phyloP scores from a whole-genome alignment of 257 asterid genomes.

The Scutellaria minor region DNA sequence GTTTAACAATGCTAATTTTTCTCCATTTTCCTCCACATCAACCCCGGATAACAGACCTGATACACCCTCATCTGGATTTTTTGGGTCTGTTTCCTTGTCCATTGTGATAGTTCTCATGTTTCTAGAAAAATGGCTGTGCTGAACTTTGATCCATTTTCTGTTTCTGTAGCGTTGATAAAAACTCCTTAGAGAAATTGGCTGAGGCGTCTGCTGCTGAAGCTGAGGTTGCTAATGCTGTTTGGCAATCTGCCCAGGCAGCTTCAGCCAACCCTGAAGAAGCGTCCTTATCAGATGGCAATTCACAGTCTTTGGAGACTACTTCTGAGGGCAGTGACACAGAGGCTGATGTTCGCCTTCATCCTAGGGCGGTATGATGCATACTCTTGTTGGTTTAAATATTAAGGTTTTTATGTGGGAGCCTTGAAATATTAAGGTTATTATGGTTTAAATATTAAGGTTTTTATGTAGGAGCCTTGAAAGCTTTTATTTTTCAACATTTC shows the following conservation, averaged over 20 bases:
- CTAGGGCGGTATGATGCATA: constrained; percentile 81
- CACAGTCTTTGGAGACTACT: constrained; percentile 70
- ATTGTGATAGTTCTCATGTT: constrained; percentile 25
- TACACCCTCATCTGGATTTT: constrained; percentile 54
- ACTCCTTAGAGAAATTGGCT: constrained; percentile 85
- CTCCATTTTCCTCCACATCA: constrained; percentile 47
- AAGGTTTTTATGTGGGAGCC: constrained; percentile 15
- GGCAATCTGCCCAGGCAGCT: constrained; percentile 90
- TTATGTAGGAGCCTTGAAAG: constrained; percentile 22
- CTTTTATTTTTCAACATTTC: constrained; percentile 40
- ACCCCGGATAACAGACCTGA: constrained; percentile 64
- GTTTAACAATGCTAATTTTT: constrained; percentile 42
- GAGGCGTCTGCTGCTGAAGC: constrained; percentile 99
- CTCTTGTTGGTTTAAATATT: constrained; percentile 11
- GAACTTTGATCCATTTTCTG: constrained; percentile 26
- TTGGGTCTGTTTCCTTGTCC: constrained; percentile 57
- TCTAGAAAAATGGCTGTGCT: constrained; percentile 15
- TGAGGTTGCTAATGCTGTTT: constrained; percentile 90
- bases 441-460: constrained; percentile 10
- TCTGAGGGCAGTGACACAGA: constrained; percentile 85
- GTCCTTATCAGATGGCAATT: constrained; percentile 69
- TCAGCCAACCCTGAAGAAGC: constrained; percentile 75
- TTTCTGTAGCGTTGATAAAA: constrained; percentile 65
- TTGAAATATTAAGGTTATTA: background rate
- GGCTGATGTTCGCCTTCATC: constrained; percentile 90